Base-by-base conservation (phyloP, 805 yeast species). In the Nakazawaea siamensis region DNA sequence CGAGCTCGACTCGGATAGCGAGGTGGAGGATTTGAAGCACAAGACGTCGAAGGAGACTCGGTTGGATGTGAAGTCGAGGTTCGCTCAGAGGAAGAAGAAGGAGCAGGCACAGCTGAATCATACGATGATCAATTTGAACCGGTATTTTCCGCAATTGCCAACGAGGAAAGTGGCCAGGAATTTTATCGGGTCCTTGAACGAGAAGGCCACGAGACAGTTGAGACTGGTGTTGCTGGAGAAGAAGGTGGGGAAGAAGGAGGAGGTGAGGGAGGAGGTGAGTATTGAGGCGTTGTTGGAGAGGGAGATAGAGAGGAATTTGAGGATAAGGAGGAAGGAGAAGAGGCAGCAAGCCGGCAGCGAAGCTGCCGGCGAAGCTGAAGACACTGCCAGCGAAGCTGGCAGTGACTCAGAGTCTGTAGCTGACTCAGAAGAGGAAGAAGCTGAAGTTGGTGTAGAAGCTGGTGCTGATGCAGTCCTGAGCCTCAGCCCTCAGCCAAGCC, bases 381-480 rank as follows among this genome's bases (percentile, higher is more conserved):
- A 18, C 39, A 31, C 28, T 2, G 46, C 45, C 3, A 34, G 43
- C 19, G 53, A 45, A n/a, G 50, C 50, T 35, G 57, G 52, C 27
- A 43, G 40, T 16, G 47, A 49, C 2, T 52, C 43, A 27, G 31
- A 23, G 16, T 43, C 43, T 17, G 55, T 47, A 18, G 58, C 48
- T 8, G 53, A 44, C 11, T 44, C 37, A 17, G 41, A 43, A 34
- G 43, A 38, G 23, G 33, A 37, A 11, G 38, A 37, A n/a, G 41
- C 39, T 27, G 42, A 36, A 5, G 52, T 44, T 5, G 55, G 38
- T 2, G 55, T 46, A 10, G 42, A 27, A 5, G 51, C 45, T 5
- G 53, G 55, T 8, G 23, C 23, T 10, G 7, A 49, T 5, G 45
- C 35, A 2, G 50, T 37, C 12, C 55, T 53, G 7, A 20, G 7